A percentile compares a stretch with the other conserved stretches of the same genome.
These are phyloP conservation scores for Sporothrix globosa DNA, from an alignment of 2,329 filamentous ascomycete species.

Conservation along the genomic window DNA sequence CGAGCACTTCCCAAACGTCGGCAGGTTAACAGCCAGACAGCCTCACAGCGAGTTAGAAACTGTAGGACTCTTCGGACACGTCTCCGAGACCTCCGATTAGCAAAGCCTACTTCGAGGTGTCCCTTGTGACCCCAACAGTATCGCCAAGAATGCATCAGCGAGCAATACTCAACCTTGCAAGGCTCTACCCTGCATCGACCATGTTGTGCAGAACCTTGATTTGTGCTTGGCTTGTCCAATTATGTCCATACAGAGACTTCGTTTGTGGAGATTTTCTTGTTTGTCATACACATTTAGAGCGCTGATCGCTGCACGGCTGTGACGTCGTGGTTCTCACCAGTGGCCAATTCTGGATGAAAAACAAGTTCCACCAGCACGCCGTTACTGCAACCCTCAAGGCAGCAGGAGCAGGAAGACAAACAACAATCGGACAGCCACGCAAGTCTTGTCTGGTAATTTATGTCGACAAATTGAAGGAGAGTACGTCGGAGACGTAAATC, in stretches of 20 bases:
- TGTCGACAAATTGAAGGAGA: background rate
- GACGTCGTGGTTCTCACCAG: constrained; percentile 40
- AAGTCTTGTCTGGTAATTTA: background rate
- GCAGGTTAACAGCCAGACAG: background rate
- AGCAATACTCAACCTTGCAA: background rate
- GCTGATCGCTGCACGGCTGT: constrained; percentile 20
- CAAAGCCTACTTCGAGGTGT: background rate
- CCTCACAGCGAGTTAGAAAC: background rate
- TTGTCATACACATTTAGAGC: background rate
- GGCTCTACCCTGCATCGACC: constrained; percentile 10
- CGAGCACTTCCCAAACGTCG: background rate
- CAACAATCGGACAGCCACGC: background rate
- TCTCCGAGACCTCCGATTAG: background rate
- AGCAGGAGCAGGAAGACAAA: background rate
- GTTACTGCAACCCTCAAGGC: background rate
- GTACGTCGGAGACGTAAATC: background rate
- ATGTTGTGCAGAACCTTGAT: background rate
- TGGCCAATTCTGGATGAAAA: constrained; percentile 34
- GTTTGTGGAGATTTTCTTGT: background rate
- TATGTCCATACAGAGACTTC: background rate
- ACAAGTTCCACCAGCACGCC: constrained; percentile 22
- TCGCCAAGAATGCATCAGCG: background rate
- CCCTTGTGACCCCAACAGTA: background rate
- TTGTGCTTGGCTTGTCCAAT: background rate
- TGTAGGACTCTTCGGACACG: background rate